Conservation (phyloP, 2,329 filamentous ascomycete species). For the Penicillium sp. region DNA sequence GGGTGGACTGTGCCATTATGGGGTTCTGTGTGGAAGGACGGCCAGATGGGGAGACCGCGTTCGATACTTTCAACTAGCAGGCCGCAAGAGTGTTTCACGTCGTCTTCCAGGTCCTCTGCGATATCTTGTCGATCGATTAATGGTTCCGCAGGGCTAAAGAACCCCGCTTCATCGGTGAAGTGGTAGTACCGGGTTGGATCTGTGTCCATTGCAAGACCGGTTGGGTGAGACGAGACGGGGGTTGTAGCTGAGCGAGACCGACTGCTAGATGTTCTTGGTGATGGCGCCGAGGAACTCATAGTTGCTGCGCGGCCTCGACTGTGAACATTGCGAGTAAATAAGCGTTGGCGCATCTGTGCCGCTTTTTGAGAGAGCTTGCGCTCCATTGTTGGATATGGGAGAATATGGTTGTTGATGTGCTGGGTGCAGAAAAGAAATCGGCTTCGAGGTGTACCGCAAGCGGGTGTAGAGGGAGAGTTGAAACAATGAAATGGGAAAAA, state of each 20-base stretch:
- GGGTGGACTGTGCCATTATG: not conserved
- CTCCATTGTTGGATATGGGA: conserved; percentile 15
- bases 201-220: conserved; percentile 1
- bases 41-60: conserved; percentile 21
- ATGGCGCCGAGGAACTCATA: conserved; percentile 1
- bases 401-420: not conserved
- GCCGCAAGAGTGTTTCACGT: conserved; percentile 38
- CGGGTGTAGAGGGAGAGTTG: not conserved
- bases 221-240: conserved; percentile 10
- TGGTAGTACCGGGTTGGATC: conserved; percentile 30
- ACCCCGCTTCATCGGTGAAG: conserved; percentile 36
- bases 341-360: conserved; percentile 20
- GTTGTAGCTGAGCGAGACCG: conserved; percentile 21
- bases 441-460: not conserved
- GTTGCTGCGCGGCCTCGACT: conserved; percentile 11
- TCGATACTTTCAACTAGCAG: conserved; percentile 34
- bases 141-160: conserved; percentile 32
- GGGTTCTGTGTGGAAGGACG: conserved; percentile 1
- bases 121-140: conserved; percentile 37
- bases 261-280: conserved; percentile 3
- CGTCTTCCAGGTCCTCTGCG: conserved; percentile 32
- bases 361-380: conserved; percentile 23
- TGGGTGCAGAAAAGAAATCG: not conserved
- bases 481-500: conserved; percentile 3
- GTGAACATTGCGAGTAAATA: conserved; percentile 14